These are phyloP conservation scores for Silene latifolia DNA, from an alignment of 148 eudicot genomes.

Conservation along the genomic window DNA sequence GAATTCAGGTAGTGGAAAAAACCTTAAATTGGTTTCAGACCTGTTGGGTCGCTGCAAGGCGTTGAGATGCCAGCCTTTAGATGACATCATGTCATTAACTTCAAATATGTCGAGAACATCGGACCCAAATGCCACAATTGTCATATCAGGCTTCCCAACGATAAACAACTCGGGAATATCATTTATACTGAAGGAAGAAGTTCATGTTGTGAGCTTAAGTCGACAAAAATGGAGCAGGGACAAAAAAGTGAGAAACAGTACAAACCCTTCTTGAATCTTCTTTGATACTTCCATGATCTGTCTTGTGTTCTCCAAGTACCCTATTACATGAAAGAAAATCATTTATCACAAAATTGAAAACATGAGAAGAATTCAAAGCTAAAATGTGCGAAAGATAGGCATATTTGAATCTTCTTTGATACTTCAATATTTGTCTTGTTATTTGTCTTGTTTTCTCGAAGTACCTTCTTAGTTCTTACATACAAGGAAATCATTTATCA, in stretches of 20 bases:
- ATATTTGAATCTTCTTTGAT: slow-evolving; percentile 60
- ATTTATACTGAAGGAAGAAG: slow-evolving; percentile 46
- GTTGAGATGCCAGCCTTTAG: slow-evolving; percentile 97
- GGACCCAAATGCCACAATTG: slow-evolving; percentile 89
- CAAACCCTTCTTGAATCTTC: slow-evolving; percentile 75
- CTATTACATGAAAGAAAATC: slow-evolving; percentile 30
- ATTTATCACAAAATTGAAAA: background rate
- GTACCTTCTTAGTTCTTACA: slow-evolving; percentile 69
- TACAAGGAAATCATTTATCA: background rate
- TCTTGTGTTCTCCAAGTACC: slow-evolving; percentile 83
- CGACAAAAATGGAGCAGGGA: background rate
- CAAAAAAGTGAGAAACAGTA: slow-evolving; percentile 15
- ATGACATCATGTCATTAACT: slow-evolving; percentile 85
- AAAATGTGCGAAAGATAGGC: background rate
- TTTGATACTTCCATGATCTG: slow-evolving; percentile 90
- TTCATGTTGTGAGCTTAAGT: background rate
- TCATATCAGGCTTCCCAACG: slow-evolving; percentile 95
- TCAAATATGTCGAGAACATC: slow-evolving; percentile 78
- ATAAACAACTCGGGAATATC: slow-evolving; percentile 65
- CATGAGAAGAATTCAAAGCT: background rate
- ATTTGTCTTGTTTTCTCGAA: slow-evolving; percentile 73
- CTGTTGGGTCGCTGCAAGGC: slow-evolving; percentile 91
- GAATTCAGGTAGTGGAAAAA: background rate
- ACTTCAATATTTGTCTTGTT: slow-evolving; percentile 95
- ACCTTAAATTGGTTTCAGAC: slow-evolving; percentile 19